Evolutionary conservation across 371 early-diverging fungal species (phyloP), one percentile per base, ranked within the genome.

Genomic region (Catenaria anguillulae): DNA sequence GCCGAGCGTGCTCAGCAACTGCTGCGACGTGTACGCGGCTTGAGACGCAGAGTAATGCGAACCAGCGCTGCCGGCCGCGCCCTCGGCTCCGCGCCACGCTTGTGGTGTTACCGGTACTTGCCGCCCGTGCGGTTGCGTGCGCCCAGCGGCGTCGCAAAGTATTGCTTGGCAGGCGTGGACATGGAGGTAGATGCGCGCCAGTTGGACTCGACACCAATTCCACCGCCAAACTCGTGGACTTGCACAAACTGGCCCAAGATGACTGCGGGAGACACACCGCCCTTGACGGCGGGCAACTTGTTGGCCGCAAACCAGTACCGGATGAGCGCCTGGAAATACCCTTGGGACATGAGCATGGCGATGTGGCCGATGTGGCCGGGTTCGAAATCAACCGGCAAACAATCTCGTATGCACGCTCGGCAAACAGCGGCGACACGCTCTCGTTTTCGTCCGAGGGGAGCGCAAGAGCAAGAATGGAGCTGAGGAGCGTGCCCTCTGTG

Each of bases 321-420:
- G 33, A 76, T 37, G 64, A 76, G 79, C 13, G 60, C 48, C 43
- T 55, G 62, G 59, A 75, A 86, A 70, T 88, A 94, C 59, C 88
- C 78, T 63, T 88, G 88, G 4, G 73, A 70, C 23, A 80, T 83
- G 31, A 93, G 83, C 36, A 96, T 77, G 69, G 89, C 0, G 90
- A 87, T 0, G 82, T 71, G 23, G 73, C 66, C 12, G 86, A 84
- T 0, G 92, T 87, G 8, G 74, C 67, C 0, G 77, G 66, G 54
- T 86, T 83, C 2, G 84, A 66, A 66, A 89, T 89, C 26, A 97
- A 78, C 45, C 72, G 75, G 68, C 89, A 88, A 21, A 97, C 66
- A 26, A 94, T 73, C 62, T 88, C 81, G 75, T 69, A 33, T 80
- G 82, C 64, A 73, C 68, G 37, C 75, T 78, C 45, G 5, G 12